Evolutionary conservation across 805 yeast genomes (phyloP).

Genomic region (Ascoidea asiatica): DNA sequence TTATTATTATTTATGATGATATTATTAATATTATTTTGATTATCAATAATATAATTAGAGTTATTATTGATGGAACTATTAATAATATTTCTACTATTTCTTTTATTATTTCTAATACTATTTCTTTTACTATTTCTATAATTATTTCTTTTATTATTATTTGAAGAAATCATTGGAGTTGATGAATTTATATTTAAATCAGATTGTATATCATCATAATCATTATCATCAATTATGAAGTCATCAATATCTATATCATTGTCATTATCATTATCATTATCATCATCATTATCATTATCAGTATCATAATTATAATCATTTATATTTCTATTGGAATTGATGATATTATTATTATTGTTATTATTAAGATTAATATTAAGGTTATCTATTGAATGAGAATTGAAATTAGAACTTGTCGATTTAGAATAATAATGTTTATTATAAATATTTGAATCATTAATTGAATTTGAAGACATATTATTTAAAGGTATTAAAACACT

Average conservation of each 20-base stretch:
- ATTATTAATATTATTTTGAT: too few species aligned
- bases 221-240: neutral
- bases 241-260: neutral
- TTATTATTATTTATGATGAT: too few species aligned
- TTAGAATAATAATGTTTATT: neutral
- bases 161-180: neutral
- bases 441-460: neutral
- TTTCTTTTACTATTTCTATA: neutral
- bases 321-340: slow-evolving; percentile 1
- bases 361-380: neutral
- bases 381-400: neutral
- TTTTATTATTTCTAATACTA: neutral
- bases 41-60: too few species aligned
- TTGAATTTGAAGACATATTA: slow-evolving; percentile 4
- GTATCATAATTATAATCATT: neutral
- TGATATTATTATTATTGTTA: slow-evolving; percentile 6
- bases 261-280: neutral
- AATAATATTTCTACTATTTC: neutral
- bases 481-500: slow-evolving; percentile 10
- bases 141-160: neutral
- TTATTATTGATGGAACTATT: neutral
- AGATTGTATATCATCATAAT: neutral
- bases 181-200: neutral
- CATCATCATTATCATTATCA: neutral
- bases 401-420: neutral